These are phyloP conservation scores for Botrytis cinerea DNA, from an alignment of 2,329 filamentous ascomycete genomes.

Conservation along the genomic window DNA sequence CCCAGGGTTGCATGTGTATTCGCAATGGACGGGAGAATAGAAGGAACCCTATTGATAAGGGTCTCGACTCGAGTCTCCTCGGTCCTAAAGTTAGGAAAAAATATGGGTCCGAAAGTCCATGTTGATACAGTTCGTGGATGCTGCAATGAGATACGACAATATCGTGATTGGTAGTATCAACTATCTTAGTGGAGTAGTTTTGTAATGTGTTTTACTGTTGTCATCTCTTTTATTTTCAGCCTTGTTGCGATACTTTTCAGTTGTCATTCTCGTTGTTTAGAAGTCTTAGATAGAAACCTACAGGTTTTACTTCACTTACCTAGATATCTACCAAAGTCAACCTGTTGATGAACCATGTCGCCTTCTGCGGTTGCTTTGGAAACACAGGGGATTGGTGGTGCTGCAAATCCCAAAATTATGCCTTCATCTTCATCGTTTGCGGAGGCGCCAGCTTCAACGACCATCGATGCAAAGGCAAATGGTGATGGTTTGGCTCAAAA, in stretches of 20 bases:
- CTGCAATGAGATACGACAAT: slow-evolving; percentile 17
- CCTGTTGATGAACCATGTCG: neutral
- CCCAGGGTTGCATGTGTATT: neutral
- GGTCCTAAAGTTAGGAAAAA: neutral
- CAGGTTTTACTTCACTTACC: neutral
- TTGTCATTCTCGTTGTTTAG: neutral
- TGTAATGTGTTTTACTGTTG: neutral
- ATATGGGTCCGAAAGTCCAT: neutral
- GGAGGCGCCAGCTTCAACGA: neutral
- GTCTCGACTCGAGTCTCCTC: neutral
- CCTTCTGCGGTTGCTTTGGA: slow-evolving; percentile 14
- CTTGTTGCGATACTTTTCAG: neutral
- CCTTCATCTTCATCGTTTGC: neutral
- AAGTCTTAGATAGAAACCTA: neutral
- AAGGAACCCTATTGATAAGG: neutral
- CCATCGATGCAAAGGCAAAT: neutral
- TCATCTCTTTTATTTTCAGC: neutral
- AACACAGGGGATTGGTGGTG: neutral
- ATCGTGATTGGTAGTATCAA: slow-evolving; percentile 6
- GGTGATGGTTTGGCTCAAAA: neutral
- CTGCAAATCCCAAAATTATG: neutral
- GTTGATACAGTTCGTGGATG: slow-evolving; percentile 15
- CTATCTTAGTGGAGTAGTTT: neutral
- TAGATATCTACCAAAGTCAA: neutral
- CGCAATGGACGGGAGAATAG: neutral